Percentiles rank a stretch among this genome's conserved stretches.
Evolutionary conservation across 257 asterid genomes (phyloP).

Genomic region (Rauvolfia tetraphylla): DNA sequence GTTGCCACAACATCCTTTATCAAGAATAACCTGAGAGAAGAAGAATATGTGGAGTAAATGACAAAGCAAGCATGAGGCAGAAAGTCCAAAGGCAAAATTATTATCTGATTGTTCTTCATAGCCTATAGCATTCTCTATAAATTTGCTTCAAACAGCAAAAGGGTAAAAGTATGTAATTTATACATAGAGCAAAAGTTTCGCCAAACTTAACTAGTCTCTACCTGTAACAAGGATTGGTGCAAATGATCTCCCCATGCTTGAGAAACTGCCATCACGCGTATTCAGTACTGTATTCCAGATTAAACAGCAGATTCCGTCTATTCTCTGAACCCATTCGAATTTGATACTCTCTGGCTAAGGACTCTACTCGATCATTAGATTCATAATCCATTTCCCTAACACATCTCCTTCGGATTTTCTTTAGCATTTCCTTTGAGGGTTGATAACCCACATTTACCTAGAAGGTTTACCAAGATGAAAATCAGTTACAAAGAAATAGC

Average conservation of each 20-base stretch:
- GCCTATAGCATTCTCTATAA: neutral
- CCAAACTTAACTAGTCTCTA: neutral
- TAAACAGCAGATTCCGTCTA: conserved; percentile 60
- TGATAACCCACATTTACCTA: conserved; percentile 62
- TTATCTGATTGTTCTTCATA: neutral
- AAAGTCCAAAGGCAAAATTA: neutral
- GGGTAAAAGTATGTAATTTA: neutral
- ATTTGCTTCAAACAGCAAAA: neutral
- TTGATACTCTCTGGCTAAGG: conserved; percentile 42
- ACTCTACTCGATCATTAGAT: conserved; percentile 43
- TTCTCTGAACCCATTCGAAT: conserved; percentile 51
- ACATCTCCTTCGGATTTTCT: conserved; percentile 78
- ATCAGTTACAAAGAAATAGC: conserved; percentile 8
- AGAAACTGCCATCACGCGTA: conserved; percentile 38
- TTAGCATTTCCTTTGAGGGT: conserved; percentile 67
- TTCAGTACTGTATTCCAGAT: conserved; percentile 45
- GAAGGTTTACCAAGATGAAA: conserved; percentile 10
- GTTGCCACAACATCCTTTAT: conserved; percentile 15
- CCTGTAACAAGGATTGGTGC: neutral
- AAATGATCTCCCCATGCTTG: conserved; percentile 16
- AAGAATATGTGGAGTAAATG: conserved; percentile 8
- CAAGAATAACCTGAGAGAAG: conserved; percentile 26
- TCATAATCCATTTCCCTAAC: conserved; percentile 78
- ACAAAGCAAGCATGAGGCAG: neutral
- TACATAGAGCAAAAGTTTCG: neutral